Conservation (phyloP, 139 green algal genomes). For the Limnomonas spitsbergensis region DNA sequence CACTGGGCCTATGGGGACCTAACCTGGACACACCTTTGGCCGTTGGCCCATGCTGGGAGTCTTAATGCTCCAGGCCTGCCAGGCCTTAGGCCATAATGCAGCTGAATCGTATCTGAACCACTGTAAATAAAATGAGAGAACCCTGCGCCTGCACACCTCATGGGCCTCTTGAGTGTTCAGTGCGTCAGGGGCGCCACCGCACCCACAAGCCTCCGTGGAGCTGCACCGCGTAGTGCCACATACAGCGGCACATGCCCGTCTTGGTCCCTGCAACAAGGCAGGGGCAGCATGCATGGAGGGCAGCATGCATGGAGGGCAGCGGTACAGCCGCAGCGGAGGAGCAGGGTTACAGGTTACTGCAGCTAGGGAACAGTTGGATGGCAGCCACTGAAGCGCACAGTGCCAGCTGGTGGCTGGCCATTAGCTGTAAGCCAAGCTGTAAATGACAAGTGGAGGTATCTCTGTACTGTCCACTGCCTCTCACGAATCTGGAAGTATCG, state of each 20-base stretch:
- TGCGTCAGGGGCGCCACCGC: not conserved
- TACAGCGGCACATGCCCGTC: not conserved
- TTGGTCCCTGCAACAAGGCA: not conserved
- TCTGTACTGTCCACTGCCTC: too few species aligned
- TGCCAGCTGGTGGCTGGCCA: not conserved
- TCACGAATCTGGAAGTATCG: too few species aligned
- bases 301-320: not conserved
- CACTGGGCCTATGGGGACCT: not conserved
- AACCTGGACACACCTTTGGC: not conserved
- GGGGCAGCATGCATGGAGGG: not conserved
- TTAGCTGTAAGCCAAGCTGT: not conserved
- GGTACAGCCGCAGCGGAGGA: not conserved
- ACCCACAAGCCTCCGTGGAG: not conserved
- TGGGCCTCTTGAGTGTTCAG: not conserved
- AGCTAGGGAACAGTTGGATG: not conserved
- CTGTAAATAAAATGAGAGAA: too few species aligned
- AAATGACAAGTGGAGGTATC: too few species aligned
- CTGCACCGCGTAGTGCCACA: not conserved
- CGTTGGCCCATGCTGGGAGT: too few species aligned
- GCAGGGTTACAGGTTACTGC: not conserved
- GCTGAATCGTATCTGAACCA: too few species aligned
- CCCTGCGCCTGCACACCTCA: not conserved
- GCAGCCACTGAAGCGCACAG: not conserved
- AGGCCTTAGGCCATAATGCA: too few species aligned
- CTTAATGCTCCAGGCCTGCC: too few species aligned